A percentile compares a stretch with the other conserved stretches of the same genome.
These are phyloP conservation scores for Tardiomyces depauwii DNA, from an alignment of 1,139 yeast genomes.

Conservation along the genomic window DNA sequence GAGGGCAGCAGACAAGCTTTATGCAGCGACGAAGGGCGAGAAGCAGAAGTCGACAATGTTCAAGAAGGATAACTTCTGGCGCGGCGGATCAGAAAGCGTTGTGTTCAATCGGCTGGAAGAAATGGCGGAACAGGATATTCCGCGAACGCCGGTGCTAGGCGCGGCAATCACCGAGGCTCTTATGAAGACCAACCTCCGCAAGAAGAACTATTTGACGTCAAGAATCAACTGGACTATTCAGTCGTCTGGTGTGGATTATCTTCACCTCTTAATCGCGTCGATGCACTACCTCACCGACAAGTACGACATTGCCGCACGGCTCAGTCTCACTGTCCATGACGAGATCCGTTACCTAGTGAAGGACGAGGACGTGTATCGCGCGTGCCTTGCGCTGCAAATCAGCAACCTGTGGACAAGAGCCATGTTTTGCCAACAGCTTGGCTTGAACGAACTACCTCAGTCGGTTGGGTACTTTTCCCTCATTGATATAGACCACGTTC, in stretches of 20 bases:
- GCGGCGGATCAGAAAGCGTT: slow-evolving; percentile 90
- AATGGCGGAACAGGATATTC: slow-evolving; percentile 75
- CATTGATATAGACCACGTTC: slow-evolving; percentile 78
- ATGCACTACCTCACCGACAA: slow-evolving; percentile 72
- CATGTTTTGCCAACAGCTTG: slow-evolving; percentile 87
- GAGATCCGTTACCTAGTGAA: slow-evolving; percentile 76
- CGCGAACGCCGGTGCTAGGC: slow-evolving; percentile 85
- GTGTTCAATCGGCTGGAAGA: slow-evolving; percentile 81
- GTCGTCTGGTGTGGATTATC: slow-evolving; percentile 93
- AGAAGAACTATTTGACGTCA: slow-evolving; percentile 65
- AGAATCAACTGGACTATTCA: slow-evolving; percentile 97
- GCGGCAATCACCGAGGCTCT: slow-evolving; percentile 89
- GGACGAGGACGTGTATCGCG: slow-evolving; percentile 60
- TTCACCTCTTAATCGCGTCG: slow-evolving; percentile 72
- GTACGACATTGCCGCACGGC: slow-evolving; percentile 64
- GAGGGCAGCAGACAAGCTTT: slow-evolving; percentile 55
- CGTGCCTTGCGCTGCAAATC: slow-evolving; percentile 76
- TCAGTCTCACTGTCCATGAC: slow-evolving; percentile 87
- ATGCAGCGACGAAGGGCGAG: slow-evolving; percentile 75
- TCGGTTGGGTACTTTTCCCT: slow-evolving; percentile 93
- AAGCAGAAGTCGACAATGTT: slow-evolving; percentile 27
- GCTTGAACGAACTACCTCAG: slow-evolving; percentile 83
- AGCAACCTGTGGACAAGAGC: slow-evolving; percentile 95
- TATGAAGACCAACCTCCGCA: slow-evolving; percentile 50
- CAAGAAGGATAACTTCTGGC: slow-evolving; percentile 42